Evolutionary conservation across 139 green algal genomes (phyloP).

Genomic region (Astrephomene gubernaculifera): DNA sequence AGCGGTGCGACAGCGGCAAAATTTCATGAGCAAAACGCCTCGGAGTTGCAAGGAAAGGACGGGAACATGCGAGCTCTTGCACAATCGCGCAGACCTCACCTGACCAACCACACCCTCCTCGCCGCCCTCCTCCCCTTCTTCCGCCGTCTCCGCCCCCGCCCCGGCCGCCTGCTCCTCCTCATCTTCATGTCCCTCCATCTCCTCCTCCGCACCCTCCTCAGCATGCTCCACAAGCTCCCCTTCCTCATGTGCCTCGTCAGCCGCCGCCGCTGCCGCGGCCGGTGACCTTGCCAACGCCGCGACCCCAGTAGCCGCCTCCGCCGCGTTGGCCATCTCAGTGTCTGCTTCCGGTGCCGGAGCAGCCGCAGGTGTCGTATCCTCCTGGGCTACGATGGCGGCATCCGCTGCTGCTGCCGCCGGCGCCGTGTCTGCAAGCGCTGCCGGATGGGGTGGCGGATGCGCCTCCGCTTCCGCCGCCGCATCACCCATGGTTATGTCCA

Average conservation of each 20-base stretch:
- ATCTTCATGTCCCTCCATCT: not conserved
- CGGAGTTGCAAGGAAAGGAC: no score
- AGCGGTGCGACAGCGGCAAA: no score
- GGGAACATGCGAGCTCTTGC: no score
- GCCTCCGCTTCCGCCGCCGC: not conserved
- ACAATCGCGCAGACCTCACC: not conserved
- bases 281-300: not conserved
- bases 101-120: not conserved
- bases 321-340: no score
- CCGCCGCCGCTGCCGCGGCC: not conserved
- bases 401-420: not conserved
- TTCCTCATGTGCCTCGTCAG: not conserved
- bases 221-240: not conserved
- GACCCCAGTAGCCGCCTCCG: not conserved
- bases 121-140: not conserved
- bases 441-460: not conserved
- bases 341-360: not conserved
- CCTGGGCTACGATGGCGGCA: not conserved
- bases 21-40: no score
- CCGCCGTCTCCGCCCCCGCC: not conserved
- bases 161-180: not conserved
- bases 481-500: not conserved
- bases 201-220: conserved; percentile 3
- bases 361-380: not conserved
- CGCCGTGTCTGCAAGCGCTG: not conserved